Base-by-base conservation (phyloP, 2,329 filamentous ascomycete genomes). In the Eutypella sp. region DNA sequence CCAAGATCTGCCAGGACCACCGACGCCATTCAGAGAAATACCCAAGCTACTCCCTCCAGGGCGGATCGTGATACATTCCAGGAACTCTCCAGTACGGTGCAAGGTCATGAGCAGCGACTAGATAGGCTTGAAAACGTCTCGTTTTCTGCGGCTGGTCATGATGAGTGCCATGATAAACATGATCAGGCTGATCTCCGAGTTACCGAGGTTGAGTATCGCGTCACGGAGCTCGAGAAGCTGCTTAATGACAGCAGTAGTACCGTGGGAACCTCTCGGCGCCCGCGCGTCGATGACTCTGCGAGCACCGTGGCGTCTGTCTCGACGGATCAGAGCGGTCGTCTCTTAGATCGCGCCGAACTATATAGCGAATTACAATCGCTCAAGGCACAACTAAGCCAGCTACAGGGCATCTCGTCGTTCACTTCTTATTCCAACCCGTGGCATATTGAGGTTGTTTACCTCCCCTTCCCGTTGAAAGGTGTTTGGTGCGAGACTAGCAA, bases 381-480 rank as follows among this genome's bases (percentile, higher is more conserved):
- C 1, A 71, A 75, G 51, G 69, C 72, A 3, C 74, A 77, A 49
- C 66, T 81, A 41, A 64, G 70, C 24, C 70, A 78, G 37, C 69
- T 88, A 9, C 82, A 86, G 61, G 59, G 63, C 10, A 42, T 61
- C 11, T 73, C 75, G 5, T 69, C 76, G 9, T 64, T 81, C 24
- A 85, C 87, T n/a, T 81, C 84, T 0, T 70, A 71, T 23, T 65
- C 67, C 36, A 73, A 78, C 34, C 84, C 86, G 0, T 90, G 86
- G 84, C 79, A 86, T 52, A 69, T 92, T 2, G 86, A 91, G 58
- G 83, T 91, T 4, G 81, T 91, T 1, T 81, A 90, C 47, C 63
- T 91, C 7, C 87, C 87, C 1, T 92, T 88, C 61, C 72, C 75
- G 1, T 65, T 82, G 6, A 78, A 74, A 53, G 73, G 71, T 19